A percentile compares a stretch with the other conserved stretches of the same genome.
Evolutionary conservation across 2,329 filamentous ascomycete species (phyloP).

Genomic region (Epichloe typhina): DNA sequence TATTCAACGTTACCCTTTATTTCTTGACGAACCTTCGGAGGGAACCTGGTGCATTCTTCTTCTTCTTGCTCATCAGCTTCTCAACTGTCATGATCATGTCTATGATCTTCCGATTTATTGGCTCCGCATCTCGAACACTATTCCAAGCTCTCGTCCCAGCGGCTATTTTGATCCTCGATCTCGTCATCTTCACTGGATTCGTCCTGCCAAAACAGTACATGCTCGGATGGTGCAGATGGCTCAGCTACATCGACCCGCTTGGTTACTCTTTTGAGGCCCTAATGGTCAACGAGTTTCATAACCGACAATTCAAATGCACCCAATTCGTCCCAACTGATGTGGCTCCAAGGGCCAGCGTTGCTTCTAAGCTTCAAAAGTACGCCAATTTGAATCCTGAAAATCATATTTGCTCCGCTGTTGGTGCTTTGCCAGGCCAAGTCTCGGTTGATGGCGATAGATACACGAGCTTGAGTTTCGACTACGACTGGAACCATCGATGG

Average conservation of each 20-base stretch:
- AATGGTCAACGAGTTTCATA: slow-evolving; percentile 72
- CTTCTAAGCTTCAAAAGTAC: slow-evolving; percentile 10
- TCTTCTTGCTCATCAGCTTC: slow-evolving; percentile 69
- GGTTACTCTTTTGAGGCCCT: slow-evolving; percentile 70
- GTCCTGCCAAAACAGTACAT: slow-evolving; percentile 54
- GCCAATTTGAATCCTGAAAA: slow-evolving; percentile 21
- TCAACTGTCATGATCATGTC: slow-evolving; percentile 64
- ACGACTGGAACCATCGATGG: slow-evolving; percentile 49
- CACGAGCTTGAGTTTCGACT: slow-evolving; percentile 39
- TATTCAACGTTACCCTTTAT: slow-evolving; percentile 72
- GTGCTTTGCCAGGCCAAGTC: slow-evolving; percentile 38
- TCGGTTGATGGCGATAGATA: slow-evolving; percentile 47
- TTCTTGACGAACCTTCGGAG: slow-evolving; percentile 76
- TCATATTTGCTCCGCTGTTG: slow-evolving; percentile 45
- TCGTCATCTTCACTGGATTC: slow-evolving; percentile 62
- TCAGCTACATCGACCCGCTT: slow-evolving; percentile 69
- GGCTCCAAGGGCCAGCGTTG: not conserved
- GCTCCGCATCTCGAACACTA: slow-evolving; percentile 58
- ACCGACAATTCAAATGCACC: slow-evolving; percentile 43
- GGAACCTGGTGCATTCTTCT: slow-evolving; percentile 67
- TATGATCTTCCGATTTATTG: slow-evolving; percentile 75
- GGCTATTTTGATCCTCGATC: slow-evolving; percentile 47
- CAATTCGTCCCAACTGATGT: slow-evolving; percentile 28
- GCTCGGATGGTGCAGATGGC: slow-evolving; percentile 71
- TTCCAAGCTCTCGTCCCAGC: slow-evolving; percentile 50